Base-by-base conservation (phyloP, 2,329 filamentous ascomycete genomes). In the Pseudogymnoascus sp. region DNA sequence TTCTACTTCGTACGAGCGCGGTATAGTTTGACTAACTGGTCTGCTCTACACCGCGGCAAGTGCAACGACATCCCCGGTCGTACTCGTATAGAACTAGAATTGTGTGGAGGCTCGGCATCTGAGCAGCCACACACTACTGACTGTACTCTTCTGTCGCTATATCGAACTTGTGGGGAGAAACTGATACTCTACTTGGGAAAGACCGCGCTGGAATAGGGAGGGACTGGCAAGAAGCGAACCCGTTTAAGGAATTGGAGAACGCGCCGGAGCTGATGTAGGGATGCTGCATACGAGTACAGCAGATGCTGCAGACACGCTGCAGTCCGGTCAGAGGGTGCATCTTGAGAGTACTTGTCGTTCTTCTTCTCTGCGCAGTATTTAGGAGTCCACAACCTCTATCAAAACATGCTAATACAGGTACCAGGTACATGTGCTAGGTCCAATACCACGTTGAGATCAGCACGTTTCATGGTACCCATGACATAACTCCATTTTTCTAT, bases 71-170 rank as follows among this genome's bases (percentile, higher is more conserved):
- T 30, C n/a, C 6, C 14, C 43, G 8, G 22, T 54, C 47, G 47
- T 54, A 54, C 33, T 54, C 47, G 47, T 54, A 54, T 33, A 54
- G 47, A 28, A 33, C 47, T 18, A 33, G n/a, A 54, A 54, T 18
- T 54, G n/a, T 54, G 43, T 54, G 47, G 25, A 33, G 7, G 25
- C n/a, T 54, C n/a, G 43, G 43, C 25, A n/a, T 33, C n/a, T 28
- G 25, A 30, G 11, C 28, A 12, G n/a, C 16, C n/a, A 33, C n/a
- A 33, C 47, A 33, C 47, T 54, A 54, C 47, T 50, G 43, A 25
- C 22, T 5, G 5, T 25, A 14, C 41, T 47, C 41, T 50, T 16
- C 22, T 47, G 41, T 18, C n/a, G 16, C 0, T 33, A 54, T 33
- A 18, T 54, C 16, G n/a, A 33, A n/a, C 47, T 54, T 54, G 47